phyloP scores from a whole-genome alignment of 2,329 filamentous ascomycete genomes.

The Penicillium concentricum region DNA sequence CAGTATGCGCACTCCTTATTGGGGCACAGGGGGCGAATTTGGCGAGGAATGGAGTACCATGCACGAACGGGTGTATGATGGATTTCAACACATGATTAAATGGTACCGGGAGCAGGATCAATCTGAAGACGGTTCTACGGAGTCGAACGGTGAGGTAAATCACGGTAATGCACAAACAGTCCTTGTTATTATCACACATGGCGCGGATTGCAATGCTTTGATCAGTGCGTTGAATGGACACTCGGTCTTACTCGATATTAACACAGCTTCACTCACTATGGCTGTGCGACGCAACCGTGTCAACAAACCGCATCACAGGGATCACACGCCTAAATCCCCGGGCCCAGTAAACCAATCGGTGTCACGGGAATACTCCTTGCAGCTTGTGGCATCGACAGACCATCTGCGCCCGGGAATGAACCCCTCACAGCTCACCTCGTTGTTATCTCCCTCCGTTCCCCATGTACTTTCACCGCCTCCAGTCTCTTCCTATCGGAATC shows the following conservation, averaged over 20 bases:
- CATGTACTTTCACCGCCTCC: constrained; percentile 22
- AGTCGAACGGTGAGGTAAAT: constrained; percentile 22
- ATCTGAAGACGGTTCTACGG: constrained; percentile 13
- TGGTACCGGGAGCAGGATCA: constrained; percentile 67
- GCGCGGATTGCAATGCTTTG: constrained; percentile 91
- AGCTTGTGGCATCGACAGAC: constrained; percentile 59
- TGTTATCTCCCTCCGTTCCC: constrained; percentile 24
- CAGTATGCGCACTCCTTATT: constrained; percentile 75
- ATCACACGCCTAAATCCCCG: constrained; percentile 6
- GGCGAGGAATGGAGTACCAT: constrained; percentile 95
- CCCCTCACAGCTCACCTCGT: constrained; percentile 27
- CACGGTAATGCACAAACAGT: constrained; percentile 72
- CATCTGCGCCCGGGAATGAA: constrained; percentile 55
- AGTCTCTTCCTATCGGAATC: constrained; percentile 34
- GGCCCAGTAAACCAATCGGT: constrained; percentile 31
- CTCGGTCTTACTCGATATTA: constrained; percentile 85
- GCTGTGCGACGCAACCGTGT: constrained; percentile 60
- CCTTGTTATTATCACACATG: constrained; percentile 86
- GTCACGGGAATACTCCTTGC: constrained; percentile 58
- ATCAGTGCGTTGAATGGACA: constrained; percentile 90
- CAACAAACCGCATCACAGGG: constrained; percentile 11
- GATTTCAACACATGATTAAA: constrained; percentile 72
- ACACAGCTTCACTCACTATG: constrained; percentile 88
- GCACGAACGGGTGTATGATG: constrained; percentile 84
- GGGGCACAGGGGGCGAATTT: constrained; percentile 83